phyloP scores from a whole-genome alignment of 441 rosid species.

The Eruca vesicaria region DNA sequence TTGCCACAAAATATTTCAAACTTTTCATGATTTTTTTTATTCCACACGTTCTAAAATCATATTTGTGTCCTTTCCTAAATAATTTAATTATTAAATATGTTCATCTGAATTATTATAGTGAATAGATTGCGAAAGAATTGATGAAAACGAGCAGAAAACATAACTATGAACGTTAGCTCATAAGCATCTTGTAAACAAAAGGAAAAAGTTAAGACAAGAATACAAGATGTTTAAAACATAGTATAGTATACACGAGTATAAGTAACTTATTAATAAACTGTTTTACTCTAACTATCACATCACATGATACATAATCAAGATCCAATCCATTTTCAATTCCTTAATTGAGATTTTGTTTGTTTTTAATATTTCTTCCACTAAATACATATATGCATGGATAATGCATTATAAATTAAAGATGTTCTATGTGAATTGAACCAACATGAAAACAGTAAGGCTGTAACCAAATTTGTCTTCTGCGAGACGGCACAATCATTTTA shows the following conservation, averaged over 20 bases:
- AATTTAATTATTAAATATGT: neutral
- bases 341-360: neutral
- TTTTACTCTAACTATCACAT: neutral
- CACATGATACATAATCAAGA: neutral
- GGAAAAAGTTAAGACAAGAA: neutral
- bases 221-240: neutral
- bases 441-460: constrained; percentile 5
- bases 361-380: neutral
- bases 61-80: neutral
- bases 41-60: neutral
- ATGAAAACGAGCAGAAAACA: neutral
- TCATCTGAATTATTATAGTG: neutral
- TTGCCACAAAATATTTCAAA: neutral
- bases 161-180: neutral
- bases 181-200: neutral
- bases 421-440: neutral
- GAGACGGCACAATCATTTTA: constrained; percentile 31
- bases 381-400: neutral
- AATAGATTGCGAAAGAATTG: neutral
- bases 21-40: constrained; percentile 4
- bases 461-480: constrained; percentile 12
- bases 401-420: neutral
- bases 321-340: neutral
- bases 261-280: neutral
- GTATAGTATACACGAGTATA: neutral